These are phyloP conservation scores for Licmophora abbreviata DNA, from an alignment of 108 stramenopile species.

Conservation along the genomic window DNA sequence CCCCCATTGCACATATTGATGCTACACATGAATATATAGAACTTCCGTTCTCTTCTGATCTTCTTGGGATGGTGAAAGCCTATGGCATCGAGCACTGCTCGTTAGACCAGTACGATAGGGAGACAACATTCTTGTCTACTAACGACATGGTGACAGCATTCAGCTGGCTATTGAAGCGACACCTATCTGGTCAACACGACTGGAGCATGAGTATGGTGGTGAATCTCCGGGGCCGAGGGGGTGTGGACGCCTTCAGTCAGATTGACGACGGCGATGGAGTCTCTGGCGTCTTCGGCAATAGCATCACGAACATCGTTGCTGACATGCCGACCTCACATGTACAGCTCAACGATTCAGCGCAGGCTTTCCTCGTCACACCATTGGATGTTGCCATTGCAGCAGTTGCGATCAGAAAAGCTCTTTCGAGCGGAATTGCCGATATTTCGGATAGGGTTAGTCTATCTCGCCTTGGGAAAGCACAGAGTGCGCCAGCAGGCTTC, in stretches of 20 bases:
- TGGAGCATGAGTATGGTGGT: conserved; percentile 28
- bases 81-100: conserved; percentile 16
- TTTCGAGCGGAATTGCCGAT: conserved; percentile 4
- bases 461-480: conserved; percentile 11
- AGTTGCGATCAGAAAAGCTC: conserved; percentile 13
- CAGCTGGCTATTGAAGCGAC: conserved; percentile 24
- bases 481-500: conserved; percentile 2
- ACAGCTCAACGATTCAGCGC: not conserved
- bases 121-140: conserved; percentile 16
- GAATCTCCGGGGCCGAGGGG: conserved; percentile 16
- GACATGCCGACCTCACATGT: conserved; percentile 7
- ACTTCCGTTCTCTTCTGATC: conserved; percentile 9
- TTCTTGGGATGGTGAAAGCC: conserved; percentile 19
- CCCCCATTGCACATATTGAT: no score
- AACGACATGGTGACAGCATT: conserved; percentile 31
- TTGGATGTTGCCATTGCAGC: conserved; percentile 17
- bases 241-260: conserved; percentile 16
- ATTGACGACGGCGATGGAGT: conserved; percentile 9
- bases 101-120: not conserved
- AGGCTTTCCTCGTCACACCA: conserved; percentile 1
- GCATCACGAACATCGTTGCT: conserved; percentile 15
- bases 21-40: conserved; percentile 22
- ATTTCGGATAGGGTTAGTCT: conserved; percentile 9
- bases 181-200: conserved; percentile 1
- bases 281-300: conserved; percentile 22